Conservation (phyloP, 140 eudicot species). For the Flaveria floridana region DNA sequence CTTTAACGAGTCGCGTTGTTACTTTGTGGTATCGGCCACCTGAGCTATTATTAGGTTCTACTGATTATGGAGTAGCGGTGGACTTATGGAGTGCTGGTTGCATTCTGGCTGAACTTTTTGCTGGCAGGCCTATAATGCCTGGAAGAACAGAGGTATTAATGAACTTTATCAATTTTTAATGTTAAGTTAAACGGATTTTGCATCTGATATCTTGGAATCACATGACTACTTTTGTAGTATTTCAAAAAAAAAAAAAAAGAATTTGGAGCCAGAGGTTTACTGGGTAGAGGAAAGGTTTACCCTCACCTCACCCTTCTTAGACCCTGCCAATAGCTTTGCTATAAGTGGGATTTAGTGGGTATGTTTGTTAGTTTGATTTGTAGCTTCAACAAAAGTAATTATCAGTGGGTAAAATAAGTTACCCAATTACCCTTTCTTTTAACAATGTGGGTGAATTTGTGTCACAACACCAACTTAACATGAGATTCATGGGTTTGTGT, state of each 20-base stretch:
- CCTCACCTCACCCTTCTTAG: too few relatives aligned
- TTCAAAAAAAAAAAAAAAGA: too few relatives aligned
- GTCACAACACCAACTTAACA: neutral
- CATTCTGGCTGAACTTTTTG: slow-evolving; percentile 71
- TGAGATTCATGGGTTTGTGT: neutral
- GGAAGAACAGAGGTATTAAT: slow-evolving; percentile 76
- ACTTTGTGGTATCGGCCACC: slow-evolving; percentile 90
- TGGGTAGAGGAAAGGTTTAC: too few relatives aligned
- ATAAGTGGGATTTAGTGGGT: too few relatives aligned
- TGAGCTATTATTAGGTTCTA: slow-evolving; percentile 74
- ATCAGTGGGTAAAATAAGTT: too few relatives aligned
- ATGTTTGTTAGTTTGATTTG: too few relatives aligned
- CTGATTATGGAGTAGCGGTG: slow-evolving; percentile 71
- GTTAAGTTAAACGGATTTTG: neutral
- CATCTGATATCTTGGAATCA: neutral
- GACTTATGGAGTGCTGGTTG: slow-evolving; percentile 91
- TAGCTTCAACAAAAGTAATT: too few relatives aligned
- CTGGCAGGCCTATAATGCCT: slow-evolving; percentile 71
- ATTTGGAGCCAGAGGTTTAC: too few relatives aligned
- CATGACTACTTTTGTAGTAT: too few relatives aligned
- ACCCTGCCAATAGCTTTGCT: too few relatives aligned
- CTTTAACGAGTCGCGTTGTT: slow-evolving; percentile 69
- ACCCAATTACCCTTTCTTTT: too few relatives aligned
- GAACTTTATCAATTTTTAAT: neutral
- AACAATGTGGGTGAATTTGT: slow-evolving; percentile 2